Evolutionary conservation across 176 grass and related monocot genomes (phyloP).

Genomic region (Hyparrhenia diplandra): DNA sequence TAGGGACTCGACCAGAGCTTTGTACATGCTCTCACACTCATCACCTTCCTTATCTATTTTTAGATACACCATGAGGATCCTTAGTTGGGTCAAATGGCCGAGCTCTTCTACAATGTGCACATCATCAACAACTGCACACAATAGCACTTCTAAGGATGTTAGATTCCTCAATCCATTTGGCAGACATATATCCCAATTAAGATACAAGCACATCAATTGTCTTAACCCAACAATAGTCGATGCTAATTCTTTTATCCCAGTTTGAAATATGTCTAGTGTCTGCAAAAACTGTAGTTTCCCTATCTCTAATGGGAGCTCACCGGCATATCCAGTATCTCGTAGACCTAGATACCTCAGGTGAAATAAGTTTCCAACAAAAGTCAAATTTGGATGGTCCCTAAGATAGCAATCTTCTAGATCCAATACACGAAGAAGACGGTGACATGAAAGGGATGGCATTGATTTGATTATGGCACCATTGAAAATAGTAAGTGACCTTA

Average conservation of each 20-base stretch:
- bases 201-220: background rate
- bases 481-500: no score
- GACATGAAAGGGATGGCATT: no score
- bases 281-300: background rate
- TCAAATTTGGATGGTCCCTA: no score
- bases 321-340: no score
- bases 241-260: background rate
- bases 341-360: no score
- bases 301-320: no score
- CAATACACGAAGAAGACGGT: no score
- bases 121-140: background rate
- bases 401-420: no score
- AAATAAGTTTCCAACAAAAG: no score
- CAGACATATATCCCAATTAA: background rate
- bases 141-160: background rate
- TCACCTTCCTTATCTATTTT: background rate
- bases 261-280: background rate
- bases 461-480: no score
- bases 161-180: background rate
- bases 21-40: background rate
- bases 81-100: background rate
- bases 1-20: background rate
- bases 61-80: rapidly evolving
- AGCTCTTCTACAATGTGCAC: background rate
- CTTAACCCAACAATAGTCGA: background rate